Base-by-base conservation (phyloP, 2,329 filamentous ascomycete species). In the Penicillium brasilianum region DNA sequence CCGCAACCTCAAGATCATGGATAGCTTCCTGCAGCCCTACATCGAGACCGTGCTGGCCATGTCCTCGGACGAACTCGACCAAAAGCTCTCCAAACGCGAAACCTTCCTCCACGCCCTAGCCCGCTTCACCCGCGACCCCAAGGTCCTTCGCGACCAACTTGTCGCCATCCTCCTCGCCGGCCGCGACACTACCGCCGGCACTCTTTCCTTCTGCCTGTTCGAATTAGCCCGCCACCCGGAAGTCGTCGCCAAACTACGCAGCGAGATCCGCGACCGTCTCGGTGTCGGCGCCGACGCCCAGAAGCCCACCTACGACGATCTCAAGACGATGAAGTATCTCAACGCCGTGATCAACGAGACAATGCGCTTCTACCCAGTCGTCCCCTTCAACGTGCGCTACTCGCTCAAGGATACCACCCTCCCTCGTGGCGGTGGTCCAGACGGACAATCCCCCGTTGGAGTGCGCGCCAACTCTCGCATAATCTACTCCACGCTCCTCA, bases 61-160 rank as follows among this genome's bases (percentile, higher is more conserved):
- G 36, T 86, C 85, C 1, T 84, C 86, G 0, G 86, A 87, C 34
- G 91, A 97, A 74, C 85, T 96, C 1, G 87, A 88, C 52, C 83
- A 87, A 62, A 92, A 90, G 78, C 71, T 80, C 6, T 85, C 85
- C 58, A 92, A 91, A 72, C 86, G 86, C 9, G 90, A 95, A 76
- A 96, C 90, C 1, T 96, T 97, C 79, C 84, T 97, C 20, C 90
- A 97, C 77, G 90, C 92, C 32, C 85, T 97, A 2, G 92, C 92
- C 48, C 83, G 84, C 41, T 93, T 92, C 79, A 97, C 93, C 0
- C 87, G 90, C 36, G 79, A 82, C 52, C 74, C 74, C 4, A 73
- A 73, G 14, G 85, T 92, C 4, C 84, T 97, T 14, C 90, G 92
- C 36, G 93, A 97, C 77, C 93, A 97, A 76, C 82, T 97, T 51